Percentiles rank a stretch among this genome's conserved stretches.
Conservation (phyloP, 176 grass and related monocot species). For the Cenchrus americanus region DNA sequence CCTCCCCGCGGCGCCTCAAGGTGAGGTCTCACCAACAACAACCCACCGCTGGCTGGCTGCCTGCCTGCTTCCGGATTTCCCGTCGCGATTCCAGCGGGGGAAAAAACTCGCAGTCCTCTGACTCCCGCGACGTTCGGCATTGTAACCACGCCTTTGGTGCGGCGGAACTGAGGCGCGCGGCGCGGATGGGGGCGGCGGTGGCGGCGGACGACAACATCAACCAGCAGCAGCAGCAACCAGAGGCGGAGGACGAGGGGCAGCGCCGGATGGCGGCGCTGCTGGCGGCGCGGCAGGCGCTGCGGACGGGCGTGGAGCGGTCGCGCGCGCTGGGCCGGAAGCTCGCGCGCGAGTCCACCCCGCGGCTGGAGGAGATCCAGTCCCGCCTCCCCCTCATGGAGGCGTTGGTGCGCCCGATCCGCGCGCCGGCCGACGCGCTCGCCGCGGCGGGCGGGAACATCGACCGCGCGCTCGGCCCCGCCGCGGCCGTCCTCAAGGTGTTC, state of each 20-base stretch:
- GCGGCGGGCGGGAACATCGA: slow-evolving; percentile 61
- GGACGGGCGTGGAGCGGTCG: slow-evolving; percentile 52
- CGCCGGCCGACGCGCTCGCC: slow-evolving; percentile 50
- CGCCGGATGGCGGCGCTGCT: slow-evolving; percentile 43
- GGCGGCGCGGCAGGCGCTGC: slow-evolving; percentile 55
- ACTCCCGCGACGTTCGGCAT: not conserved
- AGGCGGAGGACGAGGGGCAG: not conserved
- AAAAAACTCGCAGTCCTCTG: no score
- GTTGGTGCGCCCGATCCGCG: slow-evolving; percentile 76
- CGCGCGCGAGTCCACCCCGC: not conserved
- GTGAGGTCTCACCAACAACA: not conserved
- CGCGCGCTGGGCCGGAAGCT: slow-evolving; percentile 48
- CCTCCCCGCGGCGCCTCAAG: not conserved
- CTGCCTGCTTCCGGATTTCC: not conserved
- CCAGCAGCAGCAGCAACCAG: not conserved
- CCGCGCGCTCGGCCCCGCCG: slow-evolving; percentile 75
- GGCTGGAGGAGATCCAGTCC: slow-evolving; percentile 60
- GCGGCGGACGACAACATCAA: no score
- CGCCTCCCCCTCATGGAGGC: slow-evolving; percentile 57
- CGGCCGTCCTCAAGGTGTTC: slow-evolving; percentile 91
- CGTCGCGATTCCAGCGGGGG: not conserved
- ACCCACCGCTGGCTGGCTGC: not conserved
- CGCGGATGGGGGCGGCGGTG: not conserved
- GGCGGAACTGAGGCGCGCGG: no score
- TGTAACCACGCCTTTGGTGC: no score